These are phyloP conservation scores for Pseudodiploospora longispora DNA, from an alignment of 2,329 filamentous ascomycete species.

Conservation along the genomic window DNA sequence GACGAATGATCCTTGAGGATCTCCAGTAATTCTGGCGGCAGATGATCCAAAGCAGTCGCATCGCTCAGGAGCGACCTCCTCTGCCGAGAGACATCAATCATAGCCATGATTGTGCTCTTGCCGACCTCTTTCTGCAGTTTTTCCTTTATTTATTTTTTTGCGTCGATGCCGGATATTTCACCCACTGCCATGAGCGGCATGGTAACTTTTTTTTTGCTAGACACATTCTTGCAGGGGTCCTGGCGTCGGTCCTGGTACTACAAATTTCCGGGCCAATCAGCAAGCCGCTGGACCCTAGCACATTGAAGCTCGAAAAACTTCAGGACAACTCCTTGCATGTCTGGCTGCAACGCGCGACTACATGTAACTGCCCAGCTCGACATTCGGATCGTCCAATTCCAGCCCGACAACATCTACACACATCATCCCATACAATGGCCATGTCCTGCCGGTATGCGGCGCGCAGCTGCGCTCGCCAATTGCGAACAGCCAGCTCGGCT, in stretches of 20 bases:
- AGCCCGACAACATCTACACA: constrained; percentile 1
- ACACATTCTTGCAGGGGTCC: constrained; percentile 13
- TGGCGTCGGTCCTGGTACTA: constrained; percentile 22
- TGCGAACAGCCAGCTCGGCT: constrained; percentile 41
- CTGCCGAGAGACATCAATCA: constrained; percentile 47
- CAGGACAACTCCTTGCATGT: constrained; percentile 18
- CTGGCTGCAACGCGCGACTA: background rate
- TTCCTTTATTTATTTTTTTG: constrained; percentile 14
- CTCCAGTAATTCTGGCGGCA: constrained; percentile 63
- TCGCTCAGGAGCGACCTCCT: constrained; percentile 49
- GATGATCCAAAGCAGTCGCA: constrained; percentile 42
- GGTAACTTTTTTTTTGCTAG: constrained; percentile 24
- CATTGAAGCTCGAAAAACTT: constrained; percentile 34
- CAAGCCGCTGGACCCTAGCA: constrained; percentile 10
- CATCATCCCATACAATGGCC: constrained; percentile 39
- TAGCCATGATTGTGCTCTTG: constrained; percentile 40
- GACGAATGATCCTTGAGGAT: constrained; percentile 57
- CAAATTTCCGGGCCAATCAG: constrained; percentile 31
- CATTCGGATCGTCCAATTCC: constrained; percentile 14
- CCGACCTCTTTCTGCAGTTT: constrained; percentile 19
- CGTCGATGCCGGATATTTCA: background rate
- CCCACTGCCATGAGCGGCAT: background rate
- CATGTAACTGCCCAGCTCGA: constrained; percentile 10
- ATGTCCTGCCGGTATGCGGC: constrained; percentile 55
- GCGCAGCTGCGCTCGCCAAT: constrained; percentile 55